Base-by-base conservation (phyloP, 306 rosid species). In the Trifolium subterraneum region DNA sequence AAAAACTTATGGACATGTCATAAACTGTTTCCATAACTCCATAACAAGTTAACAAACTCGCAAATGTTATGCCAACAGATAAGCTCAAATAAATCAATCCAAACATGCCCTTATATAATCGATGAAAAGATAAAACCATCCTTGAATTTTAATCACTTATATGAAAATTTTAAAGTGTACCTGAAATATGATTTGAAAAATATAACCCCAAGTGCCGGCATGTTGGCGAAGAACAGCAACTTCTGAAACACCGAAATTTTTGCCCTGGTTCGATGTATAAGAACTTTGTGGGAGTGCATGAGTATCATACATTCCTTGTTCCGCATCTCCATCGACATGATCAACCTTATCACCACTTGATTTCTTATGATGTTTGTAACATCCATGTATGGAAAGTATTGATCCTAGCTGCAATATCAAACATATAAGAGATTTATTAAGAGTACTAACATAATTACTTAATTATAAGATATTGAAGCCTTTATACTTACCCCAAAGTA, bases 101-200 rank as follows among this genome's bases (percentile, higher is more conserved):
- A 35, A 35, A 35, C 38, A 35, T 6, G 1, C 9, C 9, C 38
- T 35, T 35, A 6, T 35, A 35, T 35, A 9, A 41, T 18, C 45
- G 10, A 64, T 70, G 77, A 22, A 66, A 39, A 18, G 23, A 50
- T 52, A 8, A 8, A 52, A 59, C 10, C 59, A 44, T 47, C 35
- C 59, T 54, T 68, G 60, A 4, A 68, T 25, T 35, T 38, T n/a
- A 65, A 52, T 31, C 48, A 41, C 4, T 42, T 50, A 3, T 36
- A 55, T 55, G 63, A 39, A 48, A 60, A 58, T 42, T 16, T 39
- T 27, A 8, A 54, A 74, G 20, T 27, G 18, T 77, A 92, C 99
- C 91, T 95, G 99, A 72, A 90, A 95, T 68, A 90, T 88, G 75
- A 90, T 90, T 84, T 92, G 99, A 77, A 95, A 92, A 58, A 81